Evolutionary conservation across 495 filamentous ascomycete species (phyloP).

Genomic region (Evernia prunastri): DNA sequence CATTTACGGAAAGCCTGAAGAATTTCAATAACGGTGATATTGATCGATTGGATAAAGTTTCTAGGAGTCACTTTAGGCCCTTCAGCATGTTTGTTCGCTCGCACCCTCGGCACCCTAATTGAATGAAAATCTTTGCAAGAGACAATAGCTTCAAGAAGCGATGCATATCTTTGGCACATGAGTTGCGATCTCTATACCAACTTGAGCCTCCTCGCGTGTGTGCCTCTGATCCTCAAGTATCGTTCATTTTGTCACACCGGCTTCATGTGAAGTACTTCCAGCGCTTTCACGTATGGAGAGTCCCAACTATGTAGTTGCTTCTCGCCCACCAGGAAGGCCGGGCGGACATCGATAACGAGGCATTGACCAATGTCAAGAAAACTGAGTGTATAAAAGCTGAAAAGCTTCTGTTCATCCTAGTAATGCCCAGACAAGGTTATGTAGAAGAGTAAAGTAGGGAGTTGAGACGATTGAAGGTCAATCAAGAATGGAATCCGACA

Average conservation of each 20-base stretch:
- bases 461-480: no score
- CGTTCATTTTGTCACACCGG: neutral
- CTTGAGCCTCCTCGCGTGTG: neutral
- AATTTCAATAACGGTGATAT: neutral
- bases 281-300: neutral
- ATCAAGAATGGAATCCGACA: neutral
- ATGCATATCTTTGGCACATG: neutral
- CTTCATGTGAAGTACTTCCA: no score
- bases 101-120: neutral
- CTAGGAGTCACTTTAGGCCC: neutral
- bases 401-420: neutral
- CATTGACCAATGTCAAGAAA: no score
- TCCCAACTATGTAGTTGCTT: neutral
- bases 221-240: neutral
- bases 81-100: neutral
- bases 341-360: neutral
- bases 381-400: no score
- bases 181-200: neutral
- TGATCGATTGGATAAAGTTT: neutral
- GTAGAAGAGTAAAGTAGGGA: no score
- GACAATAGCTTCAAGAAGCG: neutral
- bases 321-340: neutral
- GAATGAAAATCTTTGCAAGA: neutral
- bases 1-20: constrained; percentile 1
- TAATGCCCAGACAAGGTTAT: neutral